Evolutionary conservation across 306 rosid genomes (phyloP).

Genomic region (Castanea crenata): DNA sequence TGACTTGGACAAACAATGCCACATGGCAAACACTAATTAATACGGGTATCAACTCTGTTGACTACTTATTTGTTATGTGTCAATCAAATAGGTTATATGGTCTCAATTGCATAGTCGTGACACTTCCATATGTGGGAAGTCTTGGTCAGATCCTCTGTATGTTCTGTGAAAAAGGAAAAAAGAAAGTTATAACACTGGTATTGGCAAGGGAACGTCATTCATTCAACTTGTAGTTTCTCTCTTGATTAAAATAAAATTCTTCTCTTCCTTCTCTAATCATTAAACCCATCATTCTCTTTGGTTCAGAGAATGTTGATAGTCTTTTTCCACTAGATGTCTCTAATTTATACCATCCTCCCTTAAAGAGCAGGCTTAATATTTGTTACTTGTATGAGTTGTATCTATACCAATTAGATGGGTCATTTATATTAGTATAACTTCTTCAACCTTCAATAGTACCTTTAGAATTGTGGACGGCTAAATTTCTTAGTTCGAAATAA

Average conservation of each 20-base stretch:
- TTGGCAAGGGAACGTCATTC: not conserved
- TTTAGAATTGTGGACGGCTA: no score
- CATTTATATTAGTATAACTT: not conserved
- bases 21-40: no score
- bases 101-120: no score
- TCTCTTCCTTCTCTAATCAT: not conserved
- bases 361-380: not conserved
- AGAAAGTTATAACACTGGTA: not conserved
- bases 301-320: not conserved
- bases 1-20: no score
- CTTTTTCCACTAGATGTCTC: not conserved
- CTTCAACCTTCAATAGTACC: not conserved
- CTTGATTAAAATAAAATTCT: not conserved
- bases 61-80: no score
- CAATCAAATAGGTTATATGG: no score
- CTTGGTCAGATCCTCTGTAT: slow-evolving; percentile 6
- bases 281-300: not conserved
- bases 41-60: no score
- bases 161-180: not conserved
- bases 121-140: not conserved
- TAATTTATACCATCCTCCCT: not conserved
- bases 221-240: not conserved
- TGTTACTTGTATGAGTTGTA: not conserved
- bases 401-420: not conserved
- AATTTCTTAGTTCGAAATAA: no score